phyloP scores from a whole-genome alignment of 441 rosid genomes.

The Corymbia citriodora region DNA sequence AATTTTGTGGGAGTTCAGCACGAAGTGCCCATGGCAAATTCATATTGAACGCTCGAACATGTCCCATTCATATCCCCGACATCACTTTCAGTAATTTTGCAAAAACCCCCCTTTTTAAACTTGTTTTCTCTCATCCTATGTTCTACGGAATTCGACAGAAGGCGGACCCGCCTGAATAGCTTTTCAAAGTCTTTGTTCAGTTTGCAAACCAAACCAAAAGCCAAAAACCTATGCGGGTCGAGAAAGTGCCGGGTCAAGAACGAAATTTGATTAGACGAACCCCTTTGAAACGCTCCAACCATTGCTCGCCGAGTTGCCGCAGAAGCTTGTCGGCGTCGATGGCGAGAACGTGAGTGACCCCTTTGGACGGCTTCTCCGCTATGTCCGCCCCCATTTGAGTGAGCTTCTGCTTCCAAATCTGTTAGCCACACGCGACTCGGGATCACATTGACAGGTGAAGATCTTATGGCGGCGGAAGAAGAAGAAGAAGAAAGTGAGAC shows the following conservation, averaged over 20 bases:
- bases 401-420: constrained; percentile 94
- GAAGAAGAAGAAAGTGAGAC: constrained; percentile 19
- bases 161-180: neutral
- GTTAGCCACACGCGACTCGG: neutral
- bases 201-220: neutral
- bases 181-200: neutral
- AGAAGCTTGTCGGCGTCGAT: constrained; percentile 38
- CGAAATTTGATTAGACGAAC: constrained; percentile 23
- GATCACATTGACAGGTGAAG: neutral
- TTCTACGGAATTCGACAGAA: neutral
- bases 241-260: neutral
- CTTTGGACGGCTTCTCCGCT: constrained; percentile 43
- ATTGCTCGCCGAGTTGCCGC: constrained; percentile 26
- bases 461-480: neutral
- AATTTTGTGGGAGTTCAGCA: neutral
- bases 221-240: neutral
- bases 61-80: neutral
- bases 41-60: neutral
- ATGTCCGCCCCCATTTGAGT: constrained; percentile 73
- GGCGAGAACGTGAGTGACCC: constrained; percentile 67
- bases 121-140: neutral
- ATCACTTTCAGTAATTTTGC: neutral
- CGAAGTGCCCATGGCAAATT: neutral
- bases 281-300: constrained; percentile 47
- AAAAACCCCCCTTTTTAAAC: neutral